Evolutionary conservation across 2,329 filamentous ascomycete genomes (phyloP).

Genomic region (Colletotrichum sp.): DNA sequence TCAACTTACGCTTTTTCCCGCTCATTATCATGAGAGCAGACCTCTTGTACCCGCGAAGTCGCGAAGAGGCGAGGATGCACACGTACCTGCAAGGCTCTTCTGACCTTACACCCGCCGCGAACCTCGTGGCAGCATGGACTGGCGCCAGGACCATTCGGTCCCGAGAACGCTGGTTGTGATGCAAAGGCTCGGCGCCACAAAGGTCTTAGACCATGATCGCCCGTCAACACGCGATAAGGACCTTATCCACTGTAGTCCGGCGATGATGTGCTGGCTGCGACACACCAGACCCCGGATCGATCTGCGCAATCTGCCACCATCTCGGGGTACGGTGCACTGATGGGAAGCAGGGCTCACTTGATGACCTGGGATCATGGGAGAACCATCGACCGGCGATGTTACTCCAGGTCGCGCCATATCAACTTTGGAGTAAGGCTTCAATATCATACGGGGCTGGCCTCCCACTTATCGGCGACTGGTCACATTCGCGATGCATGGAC

Average conservation of each 20-base stretch:
- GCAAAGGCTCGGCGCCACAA: slow-evolving; percentile 14
- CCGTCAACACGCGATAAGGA: slow-evolving; percentile 1
- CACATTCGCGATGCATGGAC: neutral
- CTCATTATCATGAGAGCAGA: neutral
- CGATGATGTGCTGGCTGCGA: neutral
- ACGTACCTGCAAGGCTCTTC: neutral
- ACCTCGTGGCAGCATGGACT: neutral
- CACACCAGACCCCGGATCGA: neutral
- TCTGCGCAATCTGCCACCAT: neutral
- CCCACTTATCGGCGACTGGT: neutral
- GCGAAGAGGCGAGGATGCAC: neutral
- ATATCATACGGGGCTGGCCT: neutral
- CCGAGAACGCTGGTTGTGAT: neutral
- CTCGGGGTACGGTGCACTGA: slow-evolving; percentile 2
- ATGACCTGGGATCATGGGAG: neutral
- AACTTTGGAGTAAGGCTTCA: neutral
- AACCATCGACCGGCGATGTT: neutral
- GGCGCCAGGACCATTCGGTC: neutral
- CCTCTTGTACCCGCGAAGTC: neutral
- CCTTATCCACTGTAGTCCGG: neutral
- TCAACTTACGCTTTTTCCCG: neutral
- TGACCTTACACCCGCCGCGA: neutral
- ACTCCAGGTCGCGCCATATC: neutral
- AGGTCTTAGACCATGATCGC: neutral
- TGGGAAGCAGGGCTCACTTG: neutral